A percentile compares a stretch with the other conserved stretches of the same genome.
phyloP scores from a whole-genome alignment of 805 yeast genomes.

The Ogataea dorogensis region DNA sequence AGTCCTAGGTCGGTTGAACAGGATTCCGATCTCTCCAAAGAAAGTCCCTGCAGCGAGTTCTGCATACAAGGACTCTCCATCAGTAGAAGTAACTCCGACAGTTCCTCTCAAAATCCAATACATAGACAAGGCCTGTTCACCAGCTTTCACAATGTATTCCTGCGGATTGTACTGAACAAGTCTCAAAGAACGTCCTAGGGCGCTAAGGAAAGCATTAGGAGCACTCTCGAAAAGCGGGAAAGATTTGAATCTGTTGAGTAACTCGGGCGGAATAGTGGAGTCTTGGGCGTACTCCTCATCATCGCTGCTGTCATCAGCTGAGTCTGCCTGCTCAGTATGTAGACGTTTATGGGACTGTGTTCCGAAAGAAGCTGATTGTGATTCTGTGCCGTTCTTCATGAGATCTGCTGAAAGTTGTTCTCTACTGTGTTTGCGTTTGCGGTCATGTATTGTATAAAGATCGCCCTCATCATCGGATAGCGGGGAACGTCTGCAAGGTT shows the following conservation, averaged over 20 bases:
- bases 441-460: constrained; percentile 1
- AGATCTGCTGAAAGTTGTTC: background rate
- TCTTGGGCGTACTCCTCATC: constrained; percentile 25
- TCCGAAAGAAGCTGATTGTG: too few relatives aligned
- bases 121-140: constrained; percentile 74
- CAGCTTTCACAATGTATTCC: constrained; percentile 65
- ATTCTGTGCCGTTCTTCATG: too few relatives aligned
- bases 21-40: constrained; percentile 78
- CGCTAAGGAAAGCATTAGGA: constrained; percentile 60
- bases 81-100: constrained; percentile 73
- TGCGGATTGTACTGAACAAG: constrained; percentile 65
- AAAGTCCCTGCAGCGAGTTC: constrained; percentile 67
- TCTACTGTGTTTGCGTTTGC: constrained; percentile 7
- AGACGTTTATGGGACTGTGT: background rate
- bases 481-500: constrained; percentile 31
- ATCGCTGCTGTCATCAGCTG: constrained; percentile 19
- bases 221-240: constrained; percentile 68
- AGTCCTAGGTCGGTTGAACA: constrained; percentile 73
- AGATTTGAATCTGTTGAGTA: constrained; percentile 51
- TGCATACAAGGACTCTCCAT: constrained; percentile 73
- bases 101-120: constrained; percentile 77
- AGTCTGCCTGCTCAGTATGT: background rate
- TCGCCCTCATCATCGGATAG: constrained; percentile 30
- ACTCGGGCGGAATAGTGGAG: constrained; percentile 47
- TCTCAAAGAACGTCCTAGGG: constrained; percentile 55